Evolutionary conservation across 2,329 filamentous ascomycete species (phyloP).

Genomic region (Aschersonia sp.): DNA sequence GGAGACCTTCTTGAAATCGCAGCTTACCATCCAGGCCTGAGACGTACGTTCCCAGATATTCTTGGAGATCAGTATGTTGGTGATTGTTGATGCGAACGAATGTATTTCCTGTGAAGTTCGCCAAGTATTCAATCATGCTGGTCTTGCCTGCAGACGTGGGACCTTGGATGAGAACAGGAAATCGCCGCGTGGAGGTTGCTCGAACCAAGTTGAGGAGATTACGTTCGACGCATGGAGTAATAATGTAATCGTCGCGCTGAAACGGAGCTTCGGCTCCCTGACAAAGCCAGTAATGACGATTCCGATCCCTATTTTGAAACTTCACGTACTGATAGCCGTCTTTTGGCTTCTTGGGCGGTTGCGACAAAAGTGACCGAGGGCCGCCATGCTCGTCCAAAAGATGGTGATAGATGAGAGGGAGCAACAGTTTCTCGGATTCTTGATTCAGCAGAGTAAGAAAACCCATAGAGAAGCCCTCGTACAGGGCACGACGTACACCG

Average conservation of each 20-base stretch:
- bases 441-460: conserved; percentile 81
- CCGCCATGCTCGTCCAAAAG: conserved; percentile 58
- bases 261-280: conserved; percentile 51
- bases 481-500: conserved; percentile 71
- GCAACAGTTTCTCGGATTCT: conserved; percentile 64
- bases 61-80: conserved; percentile 94
- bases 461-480: conserved; percentile 96
- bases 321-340: conserved; percentile 69
- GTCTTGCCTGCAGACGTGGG: conserved; percentile 97
- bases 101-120: conserved; percentile 91
- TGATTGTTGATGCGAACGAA: conserved; percentile 99
- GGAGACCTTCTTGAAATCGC: conserved; percentile 80
- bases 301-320: conserved; percentile 50
- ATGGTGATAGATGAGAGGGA: conserved; percentile 68
- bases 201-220: conserved; percentile 91
- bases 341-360: conserved; percentile 61
- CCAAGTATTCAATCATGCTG: conserved; percentile 97
- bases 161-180: conserved; percentile 89
- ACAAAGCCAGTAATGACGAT: conserved; percentile 78
- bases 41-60: conserved; percentile 90
- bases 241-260: conserved; percentile 81
- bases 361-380: conserved; percentile 58
- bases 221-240: conserved; percentile 86
- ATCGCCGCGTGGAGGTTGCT: conserved; percentile 80
- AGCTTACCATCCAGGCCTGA: conserved; percentile 76